Base-by-base conservation (phyloP, 805 yeast species). In the Tetrapisispora nanseiensis region DNA sequence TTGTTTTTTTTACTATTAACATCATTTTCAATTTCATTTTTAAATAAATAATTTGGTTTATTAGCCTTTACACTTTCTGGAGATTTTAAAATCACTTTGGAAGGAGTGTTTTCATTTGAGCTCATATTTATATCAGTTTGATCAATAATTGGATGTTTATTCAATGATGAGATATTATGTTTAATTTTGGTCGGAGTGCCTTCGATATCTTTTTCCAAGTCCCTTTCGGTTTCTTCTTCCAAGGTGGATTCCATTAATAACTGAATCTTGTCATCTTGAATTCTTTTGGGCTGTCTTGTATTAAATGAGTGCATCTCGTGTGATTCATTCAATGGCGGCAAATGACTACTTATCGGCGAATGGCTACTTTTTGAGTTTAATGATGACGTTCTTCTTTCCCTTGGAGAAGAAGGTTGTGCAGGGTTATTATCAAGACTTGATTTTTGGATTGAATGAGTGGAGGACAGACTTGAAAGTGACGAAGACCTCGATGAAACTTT, bases 161-260 rank as follows among this genome's bases (percentile, higher is more conserved):
- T 16, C 3, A 18, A 8, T 11, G n/a, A 16, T 8, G 6, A 24
- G 11, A 6, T 12, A 24, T 10, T 16, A 7, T 13, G 6, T 24
- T 15, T 18, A 8, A 23, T 6, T 24, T 35, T 35, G 2, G 16
- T 24, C 9, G 38, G 22, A 3, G 30, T 23, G 8, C 16, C 30
- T 15, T 23, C 9, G 6, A 22, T 35, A 16, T 55, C 61, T 12
- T 41, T 40, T 35, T 43, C 42, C 31, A 53, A 37, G 36, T 56
- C 59, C 18, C 40, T 48, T 36, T 51, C 61, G 9, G 54, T 52
- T 41, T 56, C 60, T 39, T 57, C 62, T 21, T 47, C 44, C 32
- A 55, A 39, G 12, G 51, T 40, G 24, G 49, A 51, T 32, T 57
- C 55, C 15, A 52, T 51, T 22, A 56, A 37, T n/a, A 51, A 50